Conservation (phyloP, 2,329 filamentous ascomycete species). For the Nothophaeocryptopus gaeumannii region DNA sequence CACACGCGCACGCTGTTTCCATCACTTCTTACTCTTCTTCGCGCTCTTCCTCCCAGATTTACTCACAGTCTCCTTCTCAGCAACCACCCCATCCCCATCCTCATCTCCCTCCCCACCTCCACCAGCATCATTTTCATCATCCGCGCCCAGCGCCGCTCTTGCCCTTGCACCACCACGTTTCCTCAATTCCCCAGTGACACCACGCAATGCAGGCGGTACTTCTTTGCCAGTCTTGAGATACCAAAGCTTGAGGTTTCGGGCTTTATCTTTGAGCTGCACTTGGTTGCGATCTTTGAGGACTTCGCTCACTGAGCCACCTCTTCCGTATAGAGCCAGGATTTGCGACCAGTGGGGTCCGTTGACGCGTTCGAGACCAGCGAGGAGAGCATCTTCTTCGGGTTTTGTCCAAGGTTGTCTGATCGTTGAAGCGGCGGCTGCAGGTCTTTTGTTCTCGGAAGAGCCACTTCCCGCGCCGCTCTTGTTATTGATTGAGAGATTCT, state of each 20-base stretch:
- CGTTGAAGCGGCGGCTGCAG: conserved; percentile 22
- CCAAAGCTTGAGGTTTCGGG: conserved; percentile 83
- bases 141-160: conserved; percentile 32
- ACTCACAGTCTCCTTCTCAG: conserved; percentile 2
- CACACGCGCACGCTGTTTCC: background rate
- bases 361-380: conserved; percentile 83
- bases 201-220: conserved; percentile 82
- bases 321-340: conserved; percentile 79
- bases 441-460: conserved; percentile 12
- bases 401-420: conserved; percentile 75
- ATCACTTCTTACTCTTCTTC: conserved; percentile 16
- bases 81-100: conserved; percentile 9
- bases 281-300: conserved; percentile 86
- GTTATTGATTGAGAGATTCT: conserved; percentile 2
- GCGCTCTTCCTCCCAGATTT: conserved; percentile 10
- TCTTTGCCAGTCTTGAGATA: conserved; percentile 90
- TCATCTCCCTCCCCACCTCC: conserved; percentile 8
- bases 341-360: conserved; percentile 93
- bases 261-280: conserved; percentile 90
- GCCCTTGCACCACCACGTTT: conserved; percentile 51
- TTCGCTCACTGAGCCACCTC: conserved; percentile 74
- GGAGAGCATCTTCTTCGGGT: conserved; percentile 85
- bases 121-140: conserved; percentile 14
- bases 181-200: conserved; percentile 85
- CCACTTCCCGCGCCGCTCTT: conserved; percentile 5